phyloP scores from a whole-genome alignment of 2,329 filamentous ascomycete species.

The Aspergillus puulaauensis region DNA sequence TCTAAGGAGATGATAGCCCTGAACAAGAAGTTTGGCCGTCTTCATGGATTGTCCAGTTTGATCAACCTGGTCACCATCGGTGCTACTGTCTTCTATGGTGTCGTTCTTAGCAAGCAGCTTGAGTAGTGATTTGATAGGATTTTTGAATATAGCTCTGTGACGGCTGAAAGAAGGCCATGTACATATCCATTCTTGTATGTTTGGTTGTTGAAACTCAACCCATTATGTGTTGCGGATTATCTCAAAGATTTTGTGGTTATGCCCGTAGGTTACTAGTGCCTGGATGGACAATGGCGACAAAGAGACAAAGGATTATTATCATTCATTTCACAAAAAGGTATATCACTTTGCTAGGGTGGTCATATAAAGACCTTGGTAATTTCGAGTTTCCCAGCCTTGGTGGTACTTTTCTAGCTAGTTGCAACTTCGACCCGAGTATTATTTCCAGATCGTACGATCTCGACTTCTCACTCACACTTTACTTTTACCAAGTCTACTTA shows the following conservation, averaged over 20 bases:
- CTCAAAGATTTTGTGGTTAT: not conserved
- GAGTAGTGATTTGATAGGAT: not conserved
- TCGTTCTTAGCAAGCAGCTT: constrained; percentile 60
- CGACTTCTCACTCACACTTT: not conserved
- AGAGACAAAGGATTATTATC: not conserved
- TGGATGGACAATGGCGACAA: not conserved
- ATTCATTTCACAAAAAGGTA: not conserved
- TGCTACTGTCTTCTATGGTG: constrained; percentile 73
- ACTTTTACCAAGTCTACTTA: not conserved
- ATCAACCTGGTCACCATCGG: constrained; percentile 72
- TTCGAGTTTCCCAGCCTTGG: not conserved
- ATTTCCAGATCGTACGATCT: not conserved
- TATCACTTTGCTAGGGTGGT: not conserved
- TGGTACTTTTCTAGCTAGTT: not conserved
- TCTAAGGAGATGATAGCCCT: constrained; percentile 79
- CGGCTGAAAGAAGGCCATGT: not conserved
- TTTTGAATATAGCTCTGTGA: not conserved
- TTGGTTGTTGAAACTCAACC: not conserved
- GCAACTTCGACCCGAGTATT: not conserved
- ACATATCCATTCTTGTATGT: not conserved
- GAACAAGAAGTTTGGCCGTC: constrained; percentile 73
- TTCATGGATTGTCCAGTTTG: constrained; percentile 80
- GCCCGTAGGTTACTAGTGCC: not conserved
- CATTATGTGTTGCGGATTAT: not conserved
- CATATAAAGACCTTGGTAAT: not conserved